A percentile compares a stretch with the other conserved stretches of the same genome.
Conservation (phyloP, 352 stramenopile species). For the Pythium angustatum region DNA sequence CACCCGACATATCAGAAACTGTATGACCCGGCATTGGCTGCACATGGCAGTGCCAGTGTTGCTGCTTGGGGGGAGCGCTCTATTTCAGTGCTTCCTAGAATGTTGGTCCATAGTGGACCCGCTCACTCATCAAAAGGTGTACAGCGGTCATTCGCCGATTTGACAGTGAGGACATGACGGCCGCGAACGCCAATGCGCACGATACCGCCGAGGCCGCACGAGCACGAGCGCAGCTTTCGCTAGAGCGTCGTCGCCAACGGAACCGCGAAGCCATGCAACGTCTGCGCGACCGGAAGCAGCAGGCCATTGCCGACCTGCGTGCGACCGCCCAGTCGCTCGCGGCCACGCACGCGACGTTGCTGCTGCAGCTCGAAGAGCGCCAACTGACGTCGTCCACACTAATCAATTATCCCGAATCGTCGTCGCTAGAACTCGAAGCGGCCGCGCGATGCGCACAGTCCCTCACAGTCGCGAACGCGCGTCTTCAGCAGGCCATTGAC, state of each 20-base stretch:
- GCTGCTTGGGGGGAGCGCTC: neutral
- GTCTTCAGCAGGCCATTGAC: constrained; percentile 38
- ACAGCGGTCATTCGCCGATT: neutral
- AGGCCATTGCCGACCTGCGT: constrained; percentile 43
- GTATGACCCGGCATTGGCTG: neutral
- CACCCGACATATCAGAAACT: neutral
- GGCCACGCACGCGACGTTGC: constrained; percentile 33
- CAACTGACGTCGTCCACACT: neutral
- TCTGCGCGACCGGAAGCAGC: constrained; percentile 42
- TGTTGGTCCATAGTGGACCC: neutral
- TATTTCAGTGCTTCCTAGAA: neutral
- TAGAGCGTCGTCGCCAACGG: constrained; percentile 34
- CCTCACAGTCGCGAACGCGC: constrained; percentile 40
- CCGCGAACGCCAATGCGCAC: neutral
- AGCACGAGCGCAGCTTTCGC: constrained; percentile 3
- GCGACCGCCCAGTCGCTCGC: constrained; percentile 36
- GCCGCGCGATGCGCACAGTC: constrained; percentile 32
- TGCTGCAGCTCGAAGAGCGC: constrained; percentile 16
- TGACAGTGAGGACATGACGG: neutral
- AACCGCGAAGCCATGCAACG: constrained; percentile 63
- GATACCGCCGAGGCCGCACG: neutral
- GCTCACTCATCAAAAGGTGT: neutral
- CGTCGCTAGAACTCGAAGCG: constrained; percentile 32
- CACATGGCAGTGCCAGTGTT: neutral
- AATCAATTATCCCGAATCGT: too few relatives aligned